Evolutionary conservation across 2,329 filamentous ascomycete species (phyloP).

Genomic region (Trichoderma pleuroti): DNA sequence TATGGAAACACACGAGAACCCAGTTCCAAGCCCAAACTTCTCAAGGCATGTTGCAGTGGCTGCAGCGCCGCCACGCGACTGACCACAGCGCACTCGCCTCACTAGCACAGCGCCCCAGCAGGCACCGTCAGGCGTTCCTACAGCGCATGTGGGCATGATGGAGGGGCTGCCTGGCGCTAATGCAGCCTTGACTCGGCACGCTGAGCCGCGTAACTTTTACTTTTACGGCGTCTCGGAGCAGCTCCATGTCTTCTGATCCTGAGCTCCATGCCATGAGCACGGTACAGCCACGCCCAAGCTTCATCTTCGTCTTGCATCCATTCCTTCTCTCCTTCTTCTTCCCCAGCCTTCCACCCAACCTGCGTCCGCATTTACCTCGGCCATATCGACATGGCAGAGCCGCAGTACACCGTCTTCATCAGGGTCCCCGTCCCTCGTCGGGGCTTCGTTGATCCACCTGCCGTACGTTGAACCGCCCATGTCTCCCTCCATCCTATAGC

Average conservation of each 20-base stretch:
- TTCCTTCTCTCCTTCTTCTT: too few relatives aligned
- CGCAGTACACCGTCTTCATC: conserved; percentile 73
- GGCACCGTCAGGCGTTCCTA: background rate
- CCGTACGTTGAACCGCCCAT: conserved; percentile 50
- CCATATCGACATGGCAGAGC: conserved; percentile 46
- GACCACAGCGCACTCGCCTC: background rate
- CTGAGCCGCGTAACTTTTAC: conserved; percentile 4
- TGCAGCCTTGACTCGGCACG: conserved; percentile 4
- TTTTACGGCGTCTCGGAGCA: background rate
- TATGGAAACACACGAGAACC: too few relatives aligned
- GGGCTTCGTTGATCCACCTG: conserved; percentile 85
- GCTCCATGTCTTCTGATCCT: background rate
- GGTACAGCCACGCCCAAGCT: background rate
- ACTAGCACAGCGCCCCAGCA: background rate
- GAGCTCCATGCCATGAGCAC: background rate
- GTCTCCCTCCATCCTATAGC: background rate
- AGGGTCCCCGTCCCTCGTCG: conserved; percentile 84
- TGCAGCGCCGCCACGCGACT: background rate
- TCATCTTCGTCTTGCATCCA: background rate
- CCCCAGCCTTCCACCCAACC: background rate
- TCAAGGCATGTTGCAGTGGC: background rate
- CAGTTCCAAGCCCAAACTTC: background rate
- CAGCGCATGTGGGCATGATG: background rate
- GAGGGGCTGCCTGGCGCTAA: background rate
- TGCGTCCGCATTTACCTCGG: background rate